Percentiles rank a stretch among this genome's conserved stretches.
Evolutionary conservation across 2,329 filamentous ascomycete species (phyloP).

Genomic region (Claviceps sp.): DNA sequence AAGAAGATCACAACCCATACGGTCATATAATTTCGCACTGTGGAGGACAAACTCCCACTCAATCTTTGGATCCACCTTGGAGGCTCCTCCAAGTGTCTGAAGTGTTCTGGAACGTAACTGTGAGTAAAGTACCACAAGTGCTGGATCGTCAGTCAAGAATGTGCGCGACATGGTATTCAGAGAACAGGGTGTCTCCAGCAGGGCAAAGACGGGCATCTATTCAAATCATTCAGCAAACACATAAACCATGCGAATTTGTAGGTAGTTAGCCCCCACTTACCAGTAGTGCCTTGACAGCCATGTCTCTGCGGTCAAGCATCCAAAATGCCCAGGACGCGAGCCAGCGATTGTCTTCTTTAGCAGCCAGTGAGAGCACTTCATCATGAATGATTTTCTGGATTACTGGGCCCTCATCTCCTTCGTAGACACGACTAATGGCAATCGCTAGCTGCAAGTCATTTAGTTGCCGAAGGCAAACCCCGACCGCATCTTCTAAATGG

Average conservation of each 20-base stretch:
- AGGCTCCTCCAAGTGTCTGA: conserved; percentile 74
- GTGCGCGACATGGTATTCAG: conserved; percentile 61
- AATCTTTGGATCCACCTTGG: conserved; percentile 61
- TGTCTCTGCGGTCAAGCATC: conserved; percentile 70
- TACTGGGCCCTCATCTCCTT: conserved; percentile 67
- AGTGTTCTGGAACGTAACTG: conserved; percentile 71
- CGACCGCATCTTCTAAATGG: conserved; percentile 70
- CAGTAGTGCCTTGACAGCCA: conserved; percentile 72
- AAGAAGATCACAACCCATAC: conserved; percentile 87
- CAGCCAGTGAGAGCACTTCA: conserved; percentile 63
- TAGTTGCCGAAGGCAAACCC: conserved; percentile 75
- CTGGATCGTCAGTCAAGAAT: conserved; percentile 83
- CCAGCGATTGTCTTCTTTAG: conserved; percentile 79
- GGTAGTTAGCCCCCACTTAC: conserved; percentile 32
- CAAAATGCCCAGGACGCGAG: conserved; percentile 92
- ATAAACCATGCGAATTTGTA: neutral
- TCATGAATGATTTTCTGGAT: conserved; percentile 64
- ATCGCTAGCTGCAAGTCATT: conserved; percentile 84
- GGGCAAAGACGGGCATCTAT: conserved; percentile 65
- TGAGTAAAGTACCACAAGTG: conserved; percentile 73
- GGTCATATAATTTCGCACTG: conserved; percentile 70
- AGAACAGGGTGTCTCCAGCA: conserved; percentile 55
- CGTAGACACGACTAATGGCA: conserved; percentile 75
- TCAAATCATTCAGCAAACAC: neutral
- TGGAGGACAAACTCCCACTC: conserved; percentile 87